A percentile compares a stretch with the other conserved stretches of the same genome.
phyloP scores from a whole-genome alignment of 129 eudicot genomes.

The Calendula officinalis region DNA sequence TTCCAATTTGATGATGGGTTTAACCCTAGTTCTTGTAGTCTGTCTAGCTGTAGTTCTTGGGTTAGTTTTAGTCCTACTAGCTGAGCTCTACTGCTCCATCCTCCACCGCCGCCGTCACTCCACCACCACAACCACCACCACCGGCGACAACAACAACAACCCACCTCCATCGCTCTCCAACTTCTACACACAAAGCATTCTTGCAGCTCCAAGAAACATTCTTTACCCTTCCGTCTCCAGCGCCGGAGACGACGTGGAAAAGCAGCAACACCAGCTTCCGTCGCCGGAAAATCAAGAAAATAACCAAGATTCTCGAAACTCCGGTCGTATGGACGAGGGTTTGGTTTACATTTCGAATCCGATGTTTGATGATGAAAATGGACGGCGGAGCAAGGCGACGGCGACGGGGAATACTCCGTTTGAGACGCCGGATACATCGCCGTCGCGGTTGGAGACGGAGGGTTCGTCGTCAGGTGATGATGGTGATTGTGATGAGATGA shows the following conservation, averaged over 20 bases:
- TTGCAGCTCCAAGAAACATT: conserved; percentile 67
- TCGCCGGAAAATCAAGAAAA: conserved; percentile 31
- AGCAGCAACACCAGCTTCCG: conserved; percentile 24
- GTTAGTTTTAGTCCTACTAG: conserved; percentile 58
- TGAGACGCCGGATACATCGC: conserved; percentile 83
- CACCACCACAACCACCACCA: neutral
- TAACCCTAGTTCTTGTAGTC: conserved; percentile 57
- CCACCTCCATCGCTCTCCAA: conserved; percentile 1
- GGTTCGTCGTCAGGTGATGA: conserved; percentile 38
- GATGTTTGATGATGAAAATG: conserved; percentile 44
- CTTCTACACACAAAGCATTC: conserved; percentile 58
- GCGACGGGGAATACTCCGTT: conserved; percentile 56
- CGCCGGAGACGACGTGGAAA: conserved; percentile 37
- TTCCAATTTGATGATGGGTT: conserved; percentile 74
- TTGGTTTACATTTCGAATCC: conserved; percentile 79
- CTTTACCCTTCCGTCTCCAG: conserved; percentile 61
- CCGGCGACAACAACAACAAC: neutral
- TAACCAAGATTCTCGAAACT: conserved; percentile 11
- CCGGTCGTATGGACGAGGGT: conserved; percentile 13
- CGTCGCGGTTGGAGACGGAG: conserved; percentile 58
- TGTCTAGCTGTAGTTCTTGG: conserved; percentile 58
- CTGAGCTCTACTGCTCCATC: conserved; percentile 74
- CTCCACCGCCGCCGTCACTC: conserved; percentile 16
- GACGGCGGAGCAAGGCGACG: conserved; percentile 14
- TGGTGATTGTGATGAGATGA: neutral